Evolutionary conservation across 2,329 filamentous ascomycete genomes (phyloP), one percentile per base, ranked within the genome.

Genomic region (Fusarium sp.): DNA sequence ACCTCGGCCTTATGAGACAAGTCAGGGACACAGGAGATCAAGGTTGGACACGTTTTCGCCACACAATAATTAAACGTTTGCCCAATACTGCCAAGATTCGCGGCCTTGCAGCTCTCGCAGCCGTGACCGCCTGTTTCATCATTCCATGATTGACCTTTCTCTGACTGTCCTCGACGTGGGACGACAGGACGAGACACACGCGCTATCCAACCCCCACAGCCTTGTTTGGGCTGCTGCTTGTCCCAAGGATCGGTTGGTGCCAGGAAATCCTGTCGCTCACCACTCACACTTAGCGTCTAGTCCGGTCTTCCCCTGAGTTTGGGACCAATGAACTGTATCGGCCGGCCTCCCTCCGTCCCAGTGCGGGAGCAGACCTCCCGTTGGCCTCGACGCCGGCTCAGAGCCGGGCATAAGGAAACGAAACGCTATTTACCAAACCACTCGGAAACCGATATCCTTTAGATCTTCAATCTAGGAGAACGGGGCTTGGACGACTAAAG

Each of bases 121-220:
- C 59, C 57, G 59, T 63, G 63, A 67, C 65, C 59, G 69, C 69
- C 35, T 69, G 76, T 75, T 78, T 78, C 75, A 78, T 73, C 60
- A 64, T 67, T 69, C 65, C 54, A 59, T 69, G 60, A 65, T 70
- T 65, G 52, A 40, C 63, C 66, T 59, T 60, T 60, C 50, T 17
- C 38, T 10, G 15, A n/a, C 15, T 6, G 15, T 47, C 14, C 25
- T 50, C 45, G 40, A 52, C 22, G 25, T 63, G 60, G 47, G 40
- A 60, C 38, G 57, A 60, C 57, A 60, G 25, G 56, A 59, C 22
- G 35, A 43, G 32, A 37, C 56, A 54, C 43, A 54, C 43, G 9
- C 60, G n/a, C 45, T 40, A 54, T 32, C 32, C 15, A 61, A 40
- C 59, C 62, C 62, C 71, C 68, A 74, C 54, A 62, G 68, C 59